phyloP scores from a whole-genome alignment of 2,329 filamentous ascomycete species.

The Sclerotinia borealis region DNA sequence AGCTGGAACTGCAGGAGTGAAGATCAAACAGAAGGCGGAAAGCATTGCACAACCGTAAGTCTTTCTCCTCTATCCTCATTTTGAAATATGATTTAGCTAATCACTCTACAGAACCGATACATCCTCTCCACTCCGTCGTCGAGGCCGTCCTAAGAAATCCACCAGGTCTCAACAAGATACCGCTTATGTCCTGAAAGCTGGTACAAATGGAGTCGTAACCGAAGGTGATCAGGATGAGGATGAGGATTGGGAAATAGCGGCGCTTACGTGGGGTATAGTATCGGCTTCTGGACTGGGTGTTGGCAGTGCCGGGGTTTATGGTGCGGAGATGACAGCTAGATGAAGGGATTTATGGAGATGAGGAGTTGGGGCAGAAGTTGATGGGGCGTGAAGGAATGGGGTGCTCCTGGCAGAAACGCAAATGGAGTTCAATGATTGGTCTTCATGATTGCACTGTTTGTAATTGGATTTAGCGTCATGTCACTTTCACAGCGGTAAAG shows the following conservation, averaged over 20 bases:
- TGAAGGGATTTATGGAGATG: neutral
- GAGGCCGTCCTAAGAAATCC: constrained; percentile 8
- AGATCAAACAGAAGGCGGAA: neutral
- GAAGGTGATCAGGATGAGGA: constrained; percentile 40
- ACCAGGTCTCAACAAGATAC: constrained; percentile 31
- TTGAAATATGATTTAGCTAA: neutral
- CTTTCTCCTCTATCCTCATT: neutral
- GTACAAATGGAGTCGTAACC: constrained; percentile 17
- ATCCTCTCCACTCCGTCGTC: constrained; percentile 11
- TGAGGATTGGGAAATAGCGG: constrained; percentile 42
- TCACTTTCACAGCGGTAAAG: no score
- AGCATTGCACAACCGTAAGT: neutral
- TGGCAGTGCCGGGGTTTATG: constrained; percentile 42
- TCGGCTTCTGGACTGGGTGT: constrained; percentile 40
- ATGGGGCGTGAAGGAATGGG: neutral
- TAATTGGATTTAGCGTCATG: neutral
- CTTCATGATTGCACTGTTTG: neutral
- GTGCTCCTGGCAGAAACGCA: neutral
- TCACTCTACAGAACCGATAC: neutral
- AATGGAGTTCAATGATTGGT: neutral
- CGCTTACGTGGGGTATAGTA: constrained; percentile 42
- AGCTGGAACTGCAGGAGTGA: neutral
- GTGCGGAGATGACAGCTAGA: constrained; percentile 35
- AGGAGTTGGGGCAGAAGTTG: neutral
- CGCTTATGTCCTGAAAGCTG: constrained; percentile 33